Base-by-base conservation (phyloP, 1,284 basidiomycete species). In the Ustilago hordei region DNA sequence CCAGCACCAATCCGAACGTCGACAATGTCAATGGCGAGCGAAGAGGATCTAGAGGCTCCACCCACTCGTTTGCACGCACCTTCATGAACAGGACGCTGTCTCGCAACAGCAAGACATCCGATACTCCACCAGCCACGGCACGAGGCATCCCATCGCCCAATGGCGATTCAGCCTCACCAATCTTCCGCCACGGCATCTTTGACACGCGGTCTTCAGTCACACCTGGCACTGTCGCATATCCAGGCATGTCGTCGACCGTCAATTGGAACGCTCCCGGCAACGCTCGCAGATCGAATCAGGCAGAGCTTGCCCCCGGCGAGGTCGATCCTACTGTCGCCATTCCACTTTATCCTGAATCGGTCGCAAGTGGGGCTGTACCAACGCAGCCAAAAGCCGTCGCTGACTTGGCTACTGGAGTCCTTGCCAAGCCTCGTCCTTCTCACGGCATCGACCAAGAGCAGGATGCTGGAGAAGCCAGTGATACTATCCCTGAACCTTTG, bases 361-460 rank as follows among this genome's bases (percentile, higher is more conserved):
- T 63, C 38, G 53, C 56, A 9, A 63, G 53, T 35, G 56, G 17
- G 23, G 34, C 50, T n/a, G 39, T 17, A 6, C 13, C 57, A 38
- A 38, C 62, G 36, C 65, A 61, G 52, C 62, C 62, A 17, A 48
- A 60, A 19, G 13, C 5, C 19, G 39, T 75, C 2, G 28, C 38
- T 13, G 57, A 69, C 8, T n/a, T 66, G 19, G 19, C 66, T 31
- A 50, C 67, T 8, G 47, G 58, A 0, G 19, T 56, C 15, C 58
- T 70, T 13, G 57, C 64, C 8, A 36, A 63, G 41, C 63, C 73
- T 47, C 69, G 72, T 41, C 64, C 69, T 1, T 74, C 76, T 0
- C 62, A 68, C 8, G 80, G 79, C 15, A 72, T 81, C 58, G 73
- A 80, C 31, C 61, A 81, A 48, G 80, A 82, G 62, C 79, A 81